phyloP scores from a whole-genome alignment of 805 yeast genomes.

The Candida piceae region DNA sequence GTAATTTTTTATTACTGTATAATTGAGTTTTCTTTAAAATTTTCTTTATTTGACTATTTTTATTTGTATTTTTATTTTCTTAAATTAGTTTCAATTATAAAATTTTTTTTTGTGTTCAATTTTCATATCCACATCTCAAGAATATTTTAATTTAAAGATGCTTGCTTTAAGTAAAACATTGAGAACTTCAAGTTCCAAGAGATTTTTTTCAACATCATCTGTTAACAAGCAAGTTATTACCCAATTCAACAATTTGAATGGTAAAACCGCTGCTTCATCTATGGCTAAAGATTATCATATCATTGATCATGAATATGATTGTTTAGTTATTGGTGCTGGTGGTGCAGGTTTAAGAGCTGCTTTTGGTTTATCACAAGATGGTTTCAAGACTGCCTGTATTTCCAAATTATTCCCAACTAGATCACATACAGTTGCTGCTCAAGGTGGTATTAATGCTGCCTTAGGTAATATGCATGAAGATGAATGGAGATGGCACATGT shows the following conservation, averaged over 20 bases:
- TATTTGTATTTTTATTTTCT: no score
- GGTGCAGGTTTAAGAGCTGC: conserved; percentile 99
- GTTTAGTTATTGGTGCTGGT: conserved; percentile 98
- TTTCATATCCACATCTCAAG: no score
- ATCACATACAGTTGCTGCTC: conserved; percentile 98
- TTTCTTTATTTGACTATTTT: no score
- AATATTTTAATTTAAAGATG: conserved; percentile 9
- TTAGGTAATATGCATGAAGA: conserved; percentile 97
- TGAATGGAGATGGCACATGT: conserved; percentile 99
- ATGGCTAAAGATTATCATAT: conserved; percentile 76
- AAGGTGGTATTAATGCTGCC: conserved; percentile 99
- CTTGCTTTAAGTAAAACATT: conserved; percentile 22
- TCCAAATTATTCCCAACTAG: conserved; percentile 97
- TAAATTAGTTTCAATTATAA: no score
- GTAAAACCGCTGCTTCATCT: conserved; percentile 48
- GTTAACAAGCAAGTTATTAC: conserved; percentile 29
- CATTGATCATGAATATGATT: conserved; percentile 96
- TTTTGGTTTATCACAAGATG: conserved; percentile 94
- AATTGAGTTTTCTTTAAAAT: no score
- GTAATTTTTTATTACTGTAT: no score
- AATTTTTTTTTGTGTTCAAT: no score
- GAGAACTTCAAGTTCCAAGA: conserved; percentile 16
- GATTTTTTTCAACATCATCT: conserved; percentile 28
- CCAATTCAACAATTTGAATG: conserved; percentile 37
- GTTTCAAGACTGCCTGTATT: conserved; percentile 95